These are phyloP conservation scores for Trypanosoma avium DNA, from an alignment of 208 protist species.

Conservation along the genomic window DNA sequence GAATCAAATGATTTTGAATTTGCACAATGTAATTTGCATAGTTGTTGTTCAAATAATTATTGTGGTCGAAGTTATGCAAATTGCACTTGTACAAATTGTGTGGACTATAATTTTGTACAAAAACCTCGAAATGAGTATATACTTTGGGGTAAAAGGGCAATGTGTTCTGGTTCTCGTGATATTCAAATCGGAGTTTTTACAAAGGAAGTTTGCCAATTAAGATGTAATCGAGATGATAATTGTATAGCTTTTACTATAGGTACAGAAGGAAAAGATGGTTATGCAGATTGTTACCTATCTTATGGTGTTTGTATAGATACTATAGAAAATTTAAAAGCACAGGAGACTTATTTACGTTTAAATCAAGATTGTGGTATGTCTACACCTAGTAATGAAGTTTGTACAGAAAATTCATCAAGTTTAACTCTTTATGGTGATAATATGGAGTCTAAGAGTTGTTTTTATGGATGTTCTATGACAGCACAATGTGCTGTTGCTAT, in stretches of 20 bases:
- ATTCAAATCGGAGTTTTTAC: neutral
- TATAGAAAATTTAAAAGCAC: conserved; percentile 2
- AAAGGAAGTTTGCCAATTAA: conserved; percentile 9
- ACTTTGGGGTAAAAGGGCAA: conserved; percentile 5
- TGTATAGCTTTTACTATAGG: conserved; percentile 6
- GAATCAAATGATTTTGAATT: conserved; percentile 6
- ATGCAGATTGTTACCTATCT: conserved; percentile 8
- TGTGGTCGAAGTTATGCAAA: conserved; percentile 12
- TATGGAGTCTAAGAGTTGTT: conserved; percentile 3
- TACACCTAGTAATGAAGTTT: neutral
- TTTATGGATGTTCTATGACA: conserved; percentile 9
- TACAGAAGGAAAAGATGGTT: neutral
- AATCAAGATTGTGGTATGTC: conserved; percentile 6
- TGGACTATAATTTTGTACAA: conserved; percentile 11
- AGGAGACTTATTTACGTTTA: conserved; percentile 8
- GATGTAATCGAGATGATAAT: conserved; percentile 6
- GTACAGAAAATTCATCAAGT: neutral
- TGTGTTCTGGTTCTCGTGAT: conserved; percentile 4
- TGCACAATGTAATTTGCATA: conserved; percentile 11
- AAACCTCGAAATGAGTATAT: conserved; percentile 11
- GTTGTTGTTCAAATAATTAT: conserved; percentile 9
- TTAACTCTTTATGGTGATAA: conserved; percentile 10
- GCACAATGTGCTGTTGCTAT: conserved; percentile 8
- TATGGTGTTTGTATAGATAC: conserved; percentile 5
- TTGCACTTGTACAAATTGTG: conserved; percentile 10